A percentile compares a stretch with the other conserved stretches of the same genome.
phyloP scores from a whole-genome alignment of 176 grass and related monocot species.

The Puccinellia tenuiflora region DNA sequence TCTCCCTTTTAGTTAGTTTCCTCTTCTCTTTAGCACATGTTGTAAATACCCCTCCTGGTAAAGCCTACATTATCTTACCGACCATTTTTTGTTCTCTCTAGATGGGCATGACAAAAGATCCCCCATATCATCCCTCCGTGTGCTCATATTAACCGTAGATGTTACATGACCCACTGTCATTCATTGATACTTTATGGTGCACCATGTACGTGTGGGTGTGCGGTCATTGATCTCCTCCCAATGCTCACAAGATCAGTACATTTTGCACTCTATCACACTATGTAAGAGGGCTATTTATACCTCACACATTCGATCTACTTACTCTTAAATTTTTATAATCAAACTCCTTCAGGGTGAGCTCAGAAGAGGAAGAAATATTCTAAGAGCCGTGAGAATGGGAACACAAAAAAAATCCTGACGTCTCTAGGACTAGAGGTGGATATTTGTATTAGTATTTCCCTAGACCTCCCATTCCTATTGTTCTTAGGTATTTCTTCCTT shows the following conservation, averaged over 20 bases:
- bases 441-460: background rate
- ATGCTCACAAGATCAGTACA: background rate
- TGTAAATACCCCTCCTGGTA: no score
- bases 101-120: background rate
- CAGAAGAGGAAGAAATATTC: background rate
- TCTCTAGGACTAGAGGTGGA: background rate
- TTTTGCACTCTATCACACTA: background rate
- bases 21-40: no score
- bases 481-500: background rate
- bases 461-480: background rate
- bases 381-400: background rate
- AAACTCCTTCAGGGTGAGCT: background rate
- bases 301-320: background rate
- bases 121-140: background rate
- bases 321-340: background rate
- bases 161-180: background rate
- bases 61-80: no score
- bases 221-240: background rate
- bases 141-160: background rate
- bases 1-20: no score
- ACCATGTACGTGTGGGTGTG: background rate
- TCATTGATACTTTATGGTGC: background rate
- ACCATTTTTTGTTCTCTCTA: background rate
- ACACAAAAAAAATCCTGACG: background rate
- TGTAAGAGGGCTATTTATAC: background rate